phyloP scores from a whole-genome alignment of 148 eudicot genomes.

The Vaccinium macrocarpon region DNA sequence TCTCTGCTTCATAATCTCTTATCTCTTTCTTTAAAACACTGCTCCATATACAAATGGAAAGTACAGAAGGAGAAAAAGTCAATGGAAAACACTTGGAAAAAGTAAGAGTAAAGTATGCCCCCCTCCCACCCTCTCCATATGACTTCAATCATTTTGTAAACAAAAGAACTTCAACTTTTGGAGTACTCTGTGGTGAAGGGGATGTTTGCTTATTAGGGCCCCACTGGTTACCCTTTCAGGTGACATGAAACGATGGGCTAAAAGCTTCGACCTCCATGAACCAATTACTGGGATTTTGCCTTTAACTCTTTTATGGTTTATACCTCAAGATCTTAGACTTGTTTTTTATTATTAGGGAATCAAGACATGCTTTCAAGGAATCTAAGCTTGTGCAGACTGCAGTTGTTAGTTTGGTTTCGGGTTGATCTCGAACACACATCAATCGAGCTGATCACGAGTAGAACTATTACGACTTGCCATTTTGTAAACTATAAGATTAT shows the following conservation, averaged over 20 bases:
- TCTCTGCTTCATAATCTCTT: constrained; percentile 12
- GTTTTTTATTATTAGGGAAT: constrained; percentile 21
- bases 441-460: too few relatives aligned
- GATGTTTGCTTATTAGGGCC: constrained; percentile 23
- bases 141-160: constrained; percentile 23
- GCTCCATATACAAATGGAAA: constrained; percentile 14
- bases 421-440: neutral
- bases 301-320: neutral
- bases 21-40: constrained; percentile 6
- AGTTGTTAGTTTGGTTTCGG: neutral
- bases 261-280: constrained; percentile 24
- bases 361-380: neutral
- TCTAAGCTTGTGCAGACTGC: neutral
- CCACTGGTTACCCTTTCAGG: constrained; percentile 24
- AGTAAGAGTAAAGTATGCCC: neutral
- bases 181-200: constrained; percentile 23
- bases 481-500: too few relatives aligned
- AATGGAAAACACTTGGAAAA: constrained; percentile 13
- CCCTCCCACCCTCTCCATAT: constrained; percentile 11
- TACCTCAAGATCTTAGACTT: neutral
- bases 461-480: too few relatives aligned
- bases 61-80: neutral
- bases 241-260: constrained; percentile 47
- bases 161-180: neutral
- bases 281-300: constrained; percentile 24